Percentiles rank a stretch among this genome's conserved stretches.
Conservation (phyloP, 805 yeast species). For the Wickerhamiella kazuoi region DNA sequence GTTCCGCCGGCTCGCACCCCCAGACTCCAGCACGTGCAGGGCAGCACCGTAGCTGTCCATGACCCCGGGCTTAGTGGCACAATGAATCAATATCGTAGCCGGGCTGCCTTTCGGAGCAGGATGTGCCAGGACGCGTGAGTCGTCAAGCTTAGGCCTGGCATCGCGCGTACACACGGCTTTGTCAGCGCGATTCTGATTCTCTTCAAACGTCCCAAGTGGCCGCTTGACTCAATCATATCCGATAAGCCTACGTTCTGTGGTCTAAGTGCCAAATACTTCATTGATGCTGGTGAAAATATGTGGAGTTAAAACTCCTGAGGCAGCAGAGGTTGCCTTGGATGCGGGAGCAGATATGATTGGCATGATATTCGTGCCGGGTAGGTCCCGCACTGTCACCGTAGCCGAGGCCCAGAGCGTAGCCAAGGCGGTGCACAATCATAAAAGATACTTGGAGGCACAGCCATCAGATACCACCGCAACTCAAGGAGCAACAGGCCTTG, state of each 20-base stretch:
- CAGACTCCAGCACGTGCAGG: neutral
- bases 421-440: conserved; percentile 11
- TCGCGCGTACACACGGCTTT: no score
- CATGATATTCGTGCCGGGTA: conserved; percentile 67
- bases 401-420: conserved; percentile 33
- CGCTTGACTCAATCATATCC: no score
- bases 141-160: no score
- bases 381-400: conserved; percentile 48
- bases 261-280: no score
- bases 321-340: conserved; percentile 53
- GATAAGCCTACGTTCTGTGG: no score
- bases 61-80: no score
- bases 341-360: conserved; percentile 68
- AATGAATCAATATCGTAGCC: no score
- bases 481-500: neutral
- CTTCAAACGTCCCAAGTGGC: no score
- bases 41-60: conserved; percentile 1
- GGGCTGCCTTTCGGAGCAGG: no score
- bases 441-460: neutral
- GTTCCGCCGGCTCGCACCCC: conserved; percentile 3
- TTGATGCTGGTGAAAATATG: conserved; percentile 57
- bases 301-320: conserved; percentile 52
- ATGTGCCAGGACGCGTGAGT: no score
- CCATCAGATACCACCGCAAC: neutral
- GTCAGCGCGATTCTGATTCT: no score